Conservation (phyloP, 2,329 filamentous ascomycete species). For the Penicillium sp. region DNA sequence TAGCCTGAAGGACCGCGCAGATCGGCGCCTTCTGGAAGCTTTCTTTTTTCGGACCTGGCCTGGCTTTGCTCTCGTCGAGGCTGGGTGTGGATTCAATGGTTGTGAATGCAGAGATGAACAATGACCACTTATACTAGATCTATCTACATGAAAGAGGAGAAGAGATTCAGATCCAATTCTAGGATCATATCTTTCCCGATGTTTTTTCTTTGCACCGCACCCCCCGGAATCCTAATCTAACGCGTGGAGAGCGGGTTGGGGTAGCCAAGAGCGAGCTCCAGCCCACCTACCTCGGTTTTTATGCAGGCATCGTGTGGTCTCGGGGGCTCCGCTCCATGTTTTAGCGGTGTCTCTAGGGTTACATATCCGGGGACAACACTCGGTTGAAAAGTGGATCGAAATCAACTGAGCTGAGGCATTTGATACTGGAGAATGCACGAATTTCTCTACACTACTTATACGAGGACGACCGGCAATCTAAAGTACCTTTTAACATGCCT, state of each 20-base stretch:
- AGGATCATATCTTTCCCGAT: background rate
- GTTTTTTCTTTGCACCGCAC: background rate
- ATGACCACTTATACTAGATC: background rate
- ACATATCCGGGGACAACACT: conserved; percentile 1
- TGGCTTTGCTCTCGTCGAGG: too few relatives aligned
- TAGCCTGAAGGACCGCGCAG: conserved; percentile 9
- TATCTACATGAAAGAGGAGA: background rate
- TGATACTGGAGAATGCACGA: background rate
- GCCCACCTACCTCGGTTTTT: background rate
- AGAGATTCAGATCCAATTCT: background rate
- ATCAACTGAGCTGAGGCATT: background rate
- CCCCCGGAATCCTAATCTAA: conserved; percentile 1
- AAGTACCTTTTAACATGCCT: too few relatives aligned
- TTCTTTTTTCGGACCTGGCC: background rate
- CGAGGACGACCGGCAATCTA: too few relatives aligned
- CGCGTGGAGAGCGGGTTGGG: background rate
- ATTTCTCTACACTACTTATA: background rate
- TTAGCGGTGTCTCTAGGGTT: background rate
- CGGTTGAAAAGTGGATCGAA: background rate
- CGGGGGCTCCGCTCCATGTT: background rate
- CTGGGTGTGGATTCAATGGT: background rate
- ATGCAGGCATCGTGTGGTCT: background rate
- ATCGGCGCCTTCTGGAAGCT: conserved; percentile 17
- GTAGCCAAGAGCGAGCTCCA: background rate
- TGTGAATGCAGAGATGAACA: background rate